phyloP scores from a whole-genome alignment of 2,329 filamentous ascomycete species.

The Myriosclerotinia curreyana region DNA sequence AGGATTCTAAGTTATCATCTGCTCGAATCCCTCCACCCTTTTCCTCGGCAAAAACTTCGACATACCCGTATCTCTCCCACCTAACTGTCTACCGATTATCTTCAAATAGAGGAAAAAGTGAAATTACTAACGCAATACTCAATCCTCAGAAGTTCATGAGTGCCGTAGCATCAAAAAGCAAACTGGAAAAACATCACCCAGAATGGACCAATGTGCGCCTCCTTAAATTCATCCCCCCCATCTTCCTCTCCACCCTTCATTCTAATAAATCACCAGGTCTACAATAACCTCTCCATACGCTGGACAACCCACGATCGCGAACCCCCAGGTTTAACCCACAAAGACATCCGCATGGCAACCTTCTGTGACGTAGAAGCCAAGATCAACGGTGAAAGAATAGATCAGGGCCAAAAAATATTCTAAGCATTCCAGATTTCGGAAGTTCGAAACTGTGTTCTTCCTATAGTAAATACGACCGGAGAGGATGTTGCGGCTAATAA shows the following conservation, averaged over 20 bases:
- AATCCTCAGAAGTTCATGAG: slow-evolving; percentile 68
- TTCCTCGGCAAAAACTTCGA: neutral
- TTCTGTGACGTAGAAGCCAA: slow-evolving; percentile 48
- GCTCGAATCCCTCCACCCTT: neutral
- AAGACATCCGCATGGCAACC: slow-evolving; percentile 60
- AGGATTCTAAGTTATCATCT: neutral
- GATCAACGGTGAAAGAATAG: neutral
- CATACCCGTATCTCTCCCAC: neutral
- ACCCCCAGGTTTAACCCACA: slow-evolving; percentile 61
- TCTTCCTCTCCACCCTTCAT: neutral
- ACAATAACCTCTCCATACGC: slow-evolving; percentile 66
- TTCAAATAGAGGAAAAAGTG: neutral
- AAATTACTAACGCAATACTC: neutral
- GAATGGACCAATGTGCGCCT: slow-evolving; percentile 69
- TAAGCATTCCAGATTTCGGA: too few relatives aligned
- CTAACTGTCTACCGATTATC: neutral
- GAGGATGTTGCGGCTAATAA: too few relatives aligned
- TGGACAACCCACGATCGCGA: slow-evolving; percentile 71
- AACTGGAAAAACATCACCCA: slow-evolving; percentile 66
- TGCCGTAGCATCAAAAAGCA: slow-evolving; percentile 64
- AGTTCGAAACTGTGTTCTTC: too few relatives aligned
- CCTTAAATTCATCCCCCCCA: neutral
- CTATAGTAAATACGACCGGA: too few relatives aligned
- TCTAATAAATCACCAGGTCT: slow-evolving; percentile 49
- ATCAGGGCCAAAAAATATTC: too few relatives aligned